A percentile compares a stretch with the other conserved stretches of the same genome.
Evolutionary conservation across 192 early-diverging fungal species (phyloP).

Genomic region (Thamnidium elegans): DNA sequence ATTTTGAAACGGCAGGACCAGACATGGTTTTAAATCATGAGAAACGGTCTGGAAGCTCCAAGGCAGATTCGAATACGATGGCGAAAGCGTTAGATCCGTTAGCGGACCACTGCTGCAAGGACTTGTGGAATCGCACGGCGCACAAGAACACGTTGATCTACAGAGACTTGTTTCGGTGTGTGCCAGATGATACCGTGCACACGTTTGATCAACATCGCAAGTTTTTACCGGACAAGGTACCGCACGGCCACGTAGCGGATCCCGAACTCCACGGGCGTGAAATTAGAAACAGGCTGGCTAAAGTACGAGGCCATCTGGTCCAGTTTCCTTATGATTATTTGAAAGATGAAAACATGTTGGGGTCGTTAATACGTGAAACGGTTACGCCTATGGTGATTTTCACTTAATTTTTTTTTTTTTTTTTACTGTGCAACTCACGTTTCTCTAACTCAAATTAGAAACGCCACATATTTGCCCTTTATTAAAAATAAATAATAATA

Average conservation of each 20-base stretch:
- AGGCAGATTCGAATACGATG: constrained; percentile 15
- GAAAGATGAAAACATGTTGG: constrained; percentile 50
- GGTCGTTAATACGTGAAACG: constrained; percentile 42
- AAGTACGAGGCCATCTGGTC: constrained; percentile 51
- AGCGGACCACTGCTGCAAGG: constrained; percentile 56
- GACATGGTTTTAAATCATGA: constrained; percentile 11
- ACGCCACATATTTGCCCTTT: not conserved
- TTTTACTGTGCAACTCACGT: too few species aligned
- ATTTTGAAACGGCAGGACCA: constrained; percentile 1
- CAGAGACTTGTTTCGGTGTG: constrained; percentile 77
- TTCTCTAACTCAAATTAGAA: too few species aligned
- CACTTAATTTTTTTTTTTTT: too few species aligned
- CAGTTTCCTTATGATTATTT: constrained; percentile 50
- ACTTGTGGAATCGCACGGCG: constrained; percentile 61
- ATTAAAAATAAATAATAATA: constrained; percentile 10
- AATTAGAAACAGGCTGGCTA: constrained; percentile 32
- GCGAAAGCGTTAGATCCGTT: constrained; percentile 68
- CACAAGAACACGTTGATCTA: constrained; percentile 63
- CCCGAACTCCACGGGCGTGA: constrained; percentile 29
- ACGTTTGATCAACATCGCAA: constrained; percentile 54
- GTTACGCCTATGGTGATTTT: constrained; percentile 58
- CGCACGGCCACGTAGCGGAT: constrained; percentile 52
- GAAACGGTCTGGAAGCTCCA: not conserved
- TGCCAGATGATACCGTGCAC: constrained; percentile 75
- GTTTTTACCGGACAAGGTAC: constrained; percentile 48